phyloP scores from a whole-genome alignment of 148 eudicot species.

The Cornus suecica region DNA sequence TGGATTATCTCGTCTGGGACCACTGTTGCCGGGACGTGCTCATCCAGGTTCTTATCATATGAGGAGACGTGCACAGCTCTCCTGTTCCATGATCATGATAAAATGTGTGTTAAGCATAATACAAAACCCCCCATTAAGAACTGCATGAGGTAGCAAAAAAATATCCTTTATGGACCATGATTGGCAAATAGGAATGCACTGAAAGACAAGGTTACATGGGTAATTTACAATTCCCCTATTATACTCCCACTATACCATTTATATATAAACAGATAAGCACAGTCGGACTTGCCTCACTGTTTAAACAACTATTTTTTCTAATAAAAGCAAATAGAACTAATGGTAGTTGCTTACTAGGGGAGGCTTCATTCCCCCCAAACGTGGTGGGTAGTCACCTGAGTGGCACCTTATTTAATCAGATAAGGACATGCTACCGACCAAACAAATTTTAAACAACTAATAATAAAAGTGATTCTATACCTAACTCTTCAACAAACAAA shows the following conservation, averaged over 20 bases:
- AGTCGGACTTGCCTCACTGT: no score
- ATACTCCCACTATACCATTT: background rate
- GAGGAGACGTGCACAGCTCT: slow-evolving; percentile 62
- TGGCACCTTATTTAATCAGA: background rate
- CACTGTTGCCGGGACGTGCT: slow-evolving; percentile 44
- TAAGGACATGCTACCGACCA: background rate
- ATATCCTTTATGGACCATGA: no score
- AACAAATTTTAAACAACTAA: background rate
- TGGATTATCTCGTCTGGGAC: slow-evolving; percentile 74
- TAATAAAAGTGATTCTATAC: no score
- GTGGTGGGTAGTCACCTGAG: background rate
- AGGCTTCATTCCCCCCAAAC: background rate
- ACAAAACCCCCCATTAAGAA: background rate
- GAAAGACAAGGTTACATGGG: background rate
- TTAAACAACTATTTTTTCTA: no score
- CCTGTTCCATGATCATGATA: slow-evolving; percentile 38
- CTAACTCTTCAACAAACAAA: background rate
- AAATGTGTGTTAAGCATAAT: background rate
- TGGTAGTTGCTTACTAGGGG: background rate
- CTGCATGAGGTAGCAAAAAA: background rate
- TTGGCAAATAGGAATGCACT: no score
- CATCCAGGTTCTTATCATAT: slow-evolving; percentile 88
- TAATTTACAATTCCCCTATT: background rate
- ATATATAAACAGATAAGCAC: no score
- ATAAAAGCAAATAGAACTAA: background rate